These are phyloP conservation scores for Rutstroemia sp. DNA, from an alignment of 2,329 filamentous ascomycete genomes.

Conservation along the genomic window DNA sequence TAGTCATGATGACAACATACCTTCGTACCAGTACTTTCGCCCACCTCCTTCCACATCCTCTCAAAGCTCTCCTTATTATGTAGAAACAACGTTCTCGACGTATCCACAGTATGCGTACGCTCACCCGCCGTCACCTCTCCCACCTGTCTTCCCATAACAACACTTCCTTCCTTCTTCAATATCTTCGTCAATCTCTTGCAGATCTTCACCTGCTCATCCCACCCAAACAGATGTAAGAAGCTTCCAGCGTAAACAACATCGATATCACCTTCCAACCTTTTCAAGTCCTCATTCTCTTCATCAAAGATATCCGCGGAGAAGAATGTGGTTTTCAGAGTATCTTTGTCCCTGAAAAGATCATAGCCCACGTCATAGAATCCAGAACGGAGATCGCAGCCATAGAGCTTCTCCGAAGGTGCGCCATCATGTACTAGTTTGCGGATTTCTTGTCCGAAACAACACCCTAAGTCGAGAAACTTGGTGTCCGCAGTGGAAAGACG, in stretches of 20 bases:
- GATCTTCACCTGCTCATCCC: conserved; percentile 17
- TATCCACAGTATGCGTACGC: neutral
- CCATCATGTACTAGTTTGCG: conserved; percentile 31
- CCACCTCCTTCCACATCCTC: conserved; percentile 14
- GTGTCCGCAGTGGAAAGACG: neutral
- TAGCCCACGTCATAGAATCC: conserved; percentile 31
- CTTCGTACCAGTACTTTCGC: conserved; percentile 15
- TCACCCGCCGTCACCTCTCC: conserved; percentile 19
- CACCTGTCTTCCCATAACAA: conserved; percentile 2
- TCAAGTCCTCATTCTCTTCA: conserved; percentile 14
- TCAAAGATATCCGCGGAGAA: conserved; percentile 30
- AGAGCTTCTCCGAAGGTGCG: conserved; percentile 25
- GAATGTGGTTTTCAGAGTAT: conserved; percentile 26
- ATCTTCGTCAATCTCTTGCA: conserved; percentile 19
- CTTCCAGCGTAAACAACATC: conserved; percentile 8
- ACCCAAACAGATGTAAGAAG: conserved; percentile 12
- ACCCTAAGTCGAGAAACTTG: conserved; percentile 31
- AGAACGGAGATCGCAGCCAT: conserved; percentile 27
- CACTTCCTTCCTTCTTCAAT: conserved; percentile 6
- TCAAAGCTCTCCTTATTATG: conserved; percentile 12
- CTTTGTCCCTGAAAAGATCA: conserved; percentile 32
- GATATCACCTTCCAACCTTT: conserved; percentile 19
- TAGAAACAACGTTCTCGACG: neutral
- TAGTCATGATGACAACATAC: neutral
- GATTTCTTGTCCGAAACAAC: conserved; percentile 33